Conservation (phyloP, 2,329 filamentous ascomycete genomes). For the Xylaria sp. region DNA sequence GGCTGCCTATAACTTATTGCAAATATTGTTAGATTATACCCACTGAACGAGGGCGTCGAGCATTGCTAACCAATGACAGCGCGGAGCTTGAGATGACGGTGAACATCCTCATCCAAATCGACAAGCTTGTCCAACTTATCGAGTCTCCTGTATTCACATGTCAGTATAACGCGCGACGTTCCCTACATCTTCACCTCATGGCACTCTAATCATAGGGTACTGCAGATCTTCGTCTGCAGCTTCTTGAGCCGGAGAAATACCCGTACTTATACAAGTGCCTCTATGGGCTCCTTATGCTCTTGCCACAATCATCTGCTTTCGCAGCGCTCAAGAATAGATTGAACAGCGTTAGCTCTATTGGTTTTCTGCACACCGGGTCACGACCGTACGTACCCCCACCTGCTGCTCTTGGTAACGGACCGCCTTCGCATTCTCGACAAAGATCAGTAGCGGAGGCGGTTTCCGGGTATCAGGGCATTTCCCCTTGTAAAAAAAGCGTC, state of each 20-base stretch:
- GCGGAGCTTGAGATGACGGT: constrained; percentile 99
- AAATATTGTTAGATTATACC: constrained; percentile 79
- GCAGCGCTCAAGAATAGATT: constrained; percentile 95
- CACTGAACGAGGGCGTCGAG: background rate
- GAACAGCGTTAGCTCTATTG: constrained; percentile 97
- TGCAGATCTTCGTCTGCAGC: constrained; percentile 88
- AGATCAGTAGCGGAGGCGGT: constrained; percentile 49
- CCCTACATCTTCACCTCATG: background rate
- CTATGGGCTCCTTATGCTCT: constrained; percentile 94
- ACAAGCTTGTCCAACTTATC: constrained; percentile 95
- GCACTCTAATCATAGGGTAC: constrained; percentile 12
- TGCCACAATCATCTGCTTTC: constrained; percentile 98
- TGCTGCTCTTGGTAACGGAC: constrained; percentile 30
- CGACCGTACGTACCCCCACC: constrained; percentile 71
- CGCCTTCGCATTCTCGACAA: constrained; percentile 48
- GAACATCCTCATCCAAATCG: constrained; percentile 97
- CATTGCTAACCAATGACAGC: constrained; percentile 58
- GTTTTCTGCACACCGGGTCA: constrained; percentile 85
- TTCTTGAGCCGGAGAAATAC: constrained; percentile 94
- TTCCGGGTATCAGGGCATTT: constrained; percentile 43
- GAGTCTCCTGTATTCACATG: constrained; percentile 98
- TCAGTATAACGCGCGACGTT: constrained; percentile 56
- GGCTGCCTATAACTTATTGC: constrained; percentile 93
- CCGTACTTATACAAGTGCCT: constrained; percentile 97
- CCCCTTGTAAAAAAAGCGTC: constrained; percentile 45